These are phyloP conservation scores for Brassica balearica DNA, from an alignment of 441 rosid genomes.

Conservation along the genomic window DNA sequence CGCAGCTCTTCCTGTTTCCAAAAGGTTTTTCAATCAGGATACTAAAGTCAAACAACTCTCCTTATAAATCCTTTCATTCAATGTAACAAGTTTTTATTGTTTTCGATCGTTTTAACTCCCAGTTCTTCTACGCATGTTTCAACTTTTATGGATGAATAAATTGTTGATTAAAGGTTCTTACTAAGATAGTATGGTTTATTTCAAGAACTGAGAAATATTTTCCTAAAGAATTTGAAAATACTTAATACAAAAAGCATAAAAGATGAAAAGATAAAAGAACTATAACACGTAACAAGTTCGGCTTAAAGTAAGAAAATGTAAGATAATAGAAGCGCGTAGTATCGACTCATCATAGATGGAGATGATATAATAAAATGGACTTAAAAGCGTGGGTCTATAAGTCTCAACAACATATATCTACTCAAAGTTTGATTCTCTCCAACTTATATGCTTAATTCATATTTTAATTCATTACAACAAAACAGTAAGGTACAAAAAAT, in stretches of 20 bases:
- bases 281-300: neutral
- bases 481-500: slow-evolving; percentile 1
- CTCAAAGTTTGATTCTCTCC: slow-evolving; percentile 2
- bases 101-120: too few relatives aligned
- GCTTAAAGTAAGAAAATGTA: neutral
- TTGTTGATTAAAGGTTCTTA: slow-evolving; percentile 7
- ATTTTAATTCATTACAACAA: neutral
- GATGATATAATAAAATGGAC: neutral
- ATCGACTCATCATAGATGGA: neutral
- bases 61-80: too few relatives aligned
- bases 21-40: slow-evolving; percentile 18
- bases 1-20: slow-evolving; percentile 24
- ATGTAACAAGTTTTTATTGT: too few relatives aligned
- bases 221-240: neutral
- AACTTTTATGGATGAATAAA: slow-evolving; percentile 5
- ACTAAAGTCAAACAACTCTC: slow-evolving; percentile 30
- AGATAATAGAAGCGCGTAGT: neutral
- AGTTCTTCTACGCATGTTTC: too few relatives aligned
- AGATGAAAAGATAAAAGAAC: neutral
- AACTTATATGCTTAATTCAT: neutral
- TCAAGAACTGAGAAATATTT: neutral
- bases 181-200: neutral
- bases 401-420: slow-evolving; percentile 11
- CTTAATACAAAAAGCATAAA: neutral
- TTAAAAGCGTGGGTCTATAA: slow-evolving; percentile 6